Base-by-base conservation (phyloP, 1,284 basidiomycete genomes). In the Malassezia equina region DNA sequence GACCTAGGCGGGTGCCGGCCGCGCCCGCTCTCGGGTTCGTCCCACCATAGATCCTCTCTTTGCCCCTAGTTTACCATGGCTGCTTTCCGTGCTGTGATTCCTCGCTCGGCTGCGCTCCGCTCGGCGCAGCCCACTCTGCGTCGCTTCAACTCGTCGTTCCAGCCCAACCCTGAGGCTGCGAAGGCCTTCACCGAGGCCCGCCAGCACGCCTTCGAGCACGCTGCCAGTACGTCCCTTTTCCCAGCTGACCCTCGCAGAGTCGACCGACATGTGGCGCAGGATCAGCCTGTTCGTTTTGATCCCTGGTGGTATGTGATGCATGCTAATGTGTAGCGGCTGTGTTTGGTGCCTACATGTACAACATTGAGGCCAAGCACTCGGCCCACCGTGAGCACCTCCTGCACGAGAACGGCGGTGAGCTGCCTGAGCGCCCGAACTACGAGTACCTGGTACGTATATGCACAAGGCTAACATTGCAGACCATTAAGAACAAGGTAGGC, bases 331-430 rank as follows among this genome's bases (percentile, higher is more conserved):
- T 50, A 65, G 64, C 64, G 25, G 58, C 63, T 49, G 66, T 68
- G 15, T 49, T 71, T 8, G 68, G 58, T 28, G 66, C 65, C 19
- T 69, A 71, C 63, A 68, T 68, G 60, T 71, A 69, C 63, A 62
- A 64, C 28, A 63, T 71, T 41, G 68, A 71, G 47, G 58, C 63
- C 45, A 63, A 65, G 55, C 68, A 71, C 62, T 44, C 55, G 51
- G 56, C 62, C 56, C 68, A 71, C 65, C 55, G 54, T 27, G 59
- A 61, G 31, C 66, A 71, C 62, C 60, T 64, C 44, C 63, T 60
- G 59, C 59, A 71, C 51, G 68, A 71, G 52, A 65, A 67, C 61
- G 65, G 41, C 52, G 53, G 64, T 29, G 45, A 63, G 34, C 61
- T 67, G 23, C 68, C 68, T 21, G 65, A 65, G 53, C 60, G 66